Evolutionary conservation across 2,329 filamentous ascomycete species (phyloP).

Genomic region (Fusarium sarcochroum): DNA sequence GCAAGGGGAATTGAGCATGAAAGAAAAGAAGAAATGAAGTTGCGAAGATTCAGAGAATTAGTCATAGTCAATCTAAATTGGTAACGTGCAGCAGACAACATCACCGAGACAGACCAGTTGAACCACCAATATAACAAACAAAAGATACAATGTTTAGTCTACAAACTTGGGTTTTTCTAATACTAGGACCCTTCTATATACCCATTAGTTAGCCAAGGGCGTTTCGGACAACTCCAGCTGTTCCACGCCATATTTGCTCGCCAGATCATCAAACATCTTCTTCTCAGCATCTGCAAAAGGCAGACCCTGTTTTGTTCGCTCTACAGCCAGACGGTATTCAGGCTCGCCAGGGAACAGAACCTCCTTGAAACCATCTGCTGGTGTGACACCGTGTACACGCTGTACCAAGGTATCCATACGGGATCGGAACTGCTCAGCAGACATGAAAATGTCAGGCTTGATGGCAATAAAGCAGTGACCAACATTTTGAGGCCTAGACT

Average conservation of each 20-base stretch:
- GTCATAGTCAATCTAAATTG: no score
- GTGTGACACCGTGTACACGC: constrained; percentile 21
- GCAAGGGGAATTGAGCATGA: no score
- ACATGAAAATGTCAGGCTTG: constrained; percentile 30
- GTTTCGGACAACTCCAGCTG: constrained; percentile 2
- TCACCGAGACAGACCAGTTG: neutral
- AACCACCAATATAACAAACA: neutral
- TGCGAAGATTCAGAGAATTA: neutral
- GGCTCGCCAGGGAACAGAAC: constrained; percentile 28
- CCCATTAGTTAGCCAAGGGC: constrained; percentile 1
- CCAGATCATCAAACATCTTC: constrained; percentile 27
- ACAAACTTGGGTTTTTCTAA: neutral
- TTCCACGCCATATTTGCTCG: constrained; percentile 14
- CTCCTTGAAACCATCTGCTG: constrained; percentile 23
- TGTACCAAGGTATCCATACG: constrained; percentile 27
- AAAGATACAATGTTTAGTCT: neutral
- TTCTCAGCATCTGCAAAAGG: constrained; percentile 25
- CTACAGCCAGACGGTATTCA: constrained; percentile 13
- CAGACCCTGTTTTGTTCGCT: constrained; percentile 13
- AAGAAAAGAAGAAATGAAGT: no score
- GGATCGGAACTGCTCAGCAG: constrained; percentile 18
- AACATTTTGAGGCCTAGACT: constrained; percentile 22
- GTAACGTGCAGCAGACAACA: neutral
- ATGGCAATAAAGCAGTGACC: constrained; percentile 30
- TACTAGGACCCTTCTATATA: neutral